phyloP scores from a whole-genome alignment of 2,329 filamentous ascomycete genomes.

The Bisporella sp. region DNA sequence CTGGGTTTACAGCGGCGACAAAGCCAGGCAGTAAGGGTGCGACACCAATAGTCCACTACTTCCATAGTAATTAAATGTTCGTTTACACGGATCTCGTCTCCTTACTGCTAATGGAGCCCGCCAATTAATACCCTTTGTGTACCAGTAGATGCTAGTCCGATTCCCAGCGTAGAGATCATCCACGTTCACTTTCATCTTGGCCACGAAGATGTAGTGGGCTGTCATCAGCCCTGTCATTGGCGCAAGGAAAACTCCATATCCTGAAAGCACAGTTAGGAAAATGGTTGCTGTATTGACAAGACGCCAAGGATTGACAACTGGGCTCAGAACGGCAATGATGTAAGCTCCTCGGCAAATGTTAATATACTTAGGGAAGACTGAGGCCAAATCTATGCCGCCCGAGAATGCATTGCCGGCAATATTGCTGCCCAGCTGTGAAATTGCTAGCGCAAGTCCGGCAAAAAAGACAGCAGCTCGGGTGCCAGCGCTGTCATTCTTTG shows the following conservation, averaged over 20 bases:
- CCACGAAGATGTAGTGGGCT: slow-evolving; percentile 32
- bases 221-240: slow-evolving; percentile 37
- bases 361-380: slow-evolving; percentile 44
- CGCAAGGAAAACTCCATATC: slow-evolving; percentile 54
- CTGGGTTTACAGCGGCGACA: too few relatives aligned
- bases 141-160: slow-evolving; percentile 22
- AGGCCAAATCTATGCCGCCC: slow-evolving; percentile 46
- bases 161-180: slow-evolving; percentile 25
- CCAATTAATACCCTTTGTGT: slow-evolving; percentile 17
- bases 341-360: slow-evolving; percentile 49
- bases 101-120: too few relatives aligned
- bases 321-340: slow-evolving; percentile 42
- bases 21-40: too few relatives aligned
- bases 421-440: slow-evolving; percentile 48
- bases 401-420: slow-evolving; percentile 49
- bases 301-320: slow-evolving; percentile 58
- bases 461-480: slow-evolving; percentile 38
- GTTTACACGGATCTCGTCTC: too few relatives aligned
- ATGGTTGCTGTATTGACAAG: slow-evolving; percentile 50
- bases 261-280: slow-evolving; percentile 58
- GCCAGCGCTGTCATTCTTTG: slow-evolving; percentile 24
- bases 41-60: too few relatives aligned
- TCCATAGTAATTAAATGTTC: too few relatives aligned
- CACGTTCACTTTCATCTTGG: slow-evolving; percentile 25
- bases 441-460: slow-evolving; percentile 42